These are phyloP conservation scores for Haplosporangium sp. DNA, from an alignment of 371 early-diverging fungal genomes.

Conservation along the genomic window DNA sequence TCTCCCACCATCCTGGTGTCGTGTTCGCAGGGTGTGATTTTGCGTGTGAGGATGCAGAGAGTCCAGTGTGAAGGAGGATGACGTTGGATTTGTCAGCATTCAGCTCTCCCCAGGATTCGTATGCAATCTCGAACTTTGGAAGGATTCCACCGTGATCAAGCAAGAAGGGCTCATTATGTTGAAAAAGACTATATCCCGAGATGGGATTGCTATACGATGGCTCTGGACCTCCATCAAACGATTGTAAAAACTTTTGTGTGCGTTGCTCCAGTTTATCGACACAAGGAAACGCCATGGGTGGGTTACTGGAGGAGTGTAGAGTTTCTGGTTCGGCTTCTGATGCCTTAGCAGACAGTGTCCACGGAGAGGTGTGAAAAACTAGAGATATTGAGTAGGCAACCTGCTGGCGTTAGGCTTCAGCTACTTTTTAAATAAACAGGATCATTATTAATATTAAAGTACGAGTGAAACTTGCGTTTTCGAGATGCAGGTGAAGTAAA, in stretches of 20 bases:
- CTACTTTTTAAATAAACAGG: background rate
- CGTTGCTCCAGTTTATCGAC: slow-evolving; percentile 78
- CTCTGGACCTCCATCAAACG: slow-evolving; percentile 86
- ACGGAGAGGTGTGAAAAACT: slow-evolving; percentile 51
- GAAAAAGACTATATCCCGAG: slow-evolving; percentile 82
- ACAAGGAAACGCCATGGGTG: slow-evolving; percentile 83
- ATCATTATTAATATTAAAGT: background rate
- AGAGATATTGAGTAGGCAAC: background rate
- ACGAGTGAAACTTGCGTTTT: slow-evolving; percentile 26
- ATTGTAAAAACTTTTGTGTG: slow-evolving; percentile 60
- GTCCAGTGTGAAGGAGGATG: slow-evolving; percentile 88
- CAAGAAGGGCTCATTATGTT: slow-evolving; percentile 75
- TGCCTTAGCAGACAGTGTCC: slow-evolving; percentile 31
- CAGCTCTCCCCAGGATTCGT: slow-evolving; percentile 89
- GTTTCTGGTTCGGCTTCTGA: slow-evolving; percentile 18
- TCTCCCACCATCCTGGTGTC: slow-evolving; percentile 97
- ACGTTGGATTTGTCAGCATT: slow-evolving; percentile 79
- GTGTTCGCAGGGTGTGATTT: slow-evolving; percentile 81
- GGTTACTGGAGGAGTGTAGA: slow-evolving; percentile 60
- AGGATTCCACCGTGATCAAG: slow-evolving; percentile 89
- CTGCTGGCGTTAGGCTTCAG: too few relatives aligned
- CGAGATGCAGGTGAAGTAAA: slow-evolving; percentile 33
- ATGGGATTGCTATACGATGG: slow-evolving; percentile 88
- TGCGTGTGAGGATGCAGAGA: slow-evolving; percentile 87
- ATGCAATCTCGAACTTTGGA: slow-evolving; percentile 80